Conservation (phyloP, 2,329 filamentous ascomycete genomes). For the Onygena corvina region DNA sequence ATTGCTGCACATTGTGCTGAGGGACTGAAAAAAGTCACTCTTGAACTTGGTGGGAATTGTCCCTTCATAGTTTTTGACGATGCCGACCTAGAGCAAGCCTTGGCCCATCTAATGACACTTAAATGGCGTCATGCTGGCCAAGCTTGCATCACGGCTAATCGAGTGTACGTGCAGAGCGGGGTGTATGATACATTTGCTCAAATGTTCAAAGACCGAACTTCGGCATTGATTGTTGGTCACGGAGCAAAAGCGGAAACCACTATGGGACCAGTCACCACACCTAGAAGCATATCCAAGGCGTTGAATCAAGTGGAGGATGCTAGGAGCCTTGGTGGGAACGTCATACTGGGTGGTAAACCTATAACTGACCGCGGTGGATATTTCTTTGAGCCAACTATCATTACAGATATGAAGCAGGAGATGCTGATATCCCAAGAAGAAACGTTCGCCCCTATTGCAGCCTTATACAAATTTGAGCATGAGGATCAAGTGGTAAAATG, state of each 20-base stretch:
- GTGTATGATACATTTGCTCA: conserved; percentile 42
- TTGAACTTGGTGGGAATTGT: conserved; percentile 37
- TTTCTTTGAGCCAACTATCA: conserved; percentile 59
- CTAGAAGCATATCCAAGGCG: conserved; percentile 45
- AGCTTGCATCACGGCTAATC: conserved; percentile 29
- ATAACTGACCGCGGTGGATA: conserved; percentile 42
- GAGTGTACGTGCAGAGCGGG: conserved; percentile 27
- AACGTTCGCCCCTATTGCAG: conserved; percentile 53
- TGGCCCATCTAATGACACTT: conserved; percentile 22
- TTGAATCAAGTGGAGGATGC: conserved; percentile 52
- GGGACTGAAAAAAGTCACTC: conserved; percentile 32
- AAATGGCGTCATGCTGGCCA: conserved; percentile 28
- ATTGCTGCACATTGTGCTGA: conserved; percentile 25
- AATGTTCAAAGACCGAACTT: conserved; percentile 42
- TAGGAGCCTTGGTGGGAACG: conserved; percentile 47
- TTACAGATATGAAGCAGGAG: conserved; percentile 46
- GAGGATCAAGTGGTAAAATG: conserved; percentile 51
- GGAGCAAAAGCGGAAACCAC: conserved; percentile 44
- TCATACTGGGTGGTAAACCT: conserved; percentile 48
- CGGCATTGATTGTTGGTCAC: conserved; percentile 47
- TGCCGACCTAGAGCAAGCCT: conserved; percentile 28
- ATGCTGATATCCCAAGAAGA: conserved; percentile 51
- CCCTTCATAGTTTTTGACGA: conserved; percentile 34
- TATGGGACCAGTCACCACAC: conserved; percentile 49
- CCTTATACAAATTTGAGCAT: conserved; percentile 52